These are phyloP conservation scores for Ceratocystis cacaofunesta DNA, from an alignment of 2,329 filamentous ascomycete genomes.

Conservation along the genomic window DNA sequence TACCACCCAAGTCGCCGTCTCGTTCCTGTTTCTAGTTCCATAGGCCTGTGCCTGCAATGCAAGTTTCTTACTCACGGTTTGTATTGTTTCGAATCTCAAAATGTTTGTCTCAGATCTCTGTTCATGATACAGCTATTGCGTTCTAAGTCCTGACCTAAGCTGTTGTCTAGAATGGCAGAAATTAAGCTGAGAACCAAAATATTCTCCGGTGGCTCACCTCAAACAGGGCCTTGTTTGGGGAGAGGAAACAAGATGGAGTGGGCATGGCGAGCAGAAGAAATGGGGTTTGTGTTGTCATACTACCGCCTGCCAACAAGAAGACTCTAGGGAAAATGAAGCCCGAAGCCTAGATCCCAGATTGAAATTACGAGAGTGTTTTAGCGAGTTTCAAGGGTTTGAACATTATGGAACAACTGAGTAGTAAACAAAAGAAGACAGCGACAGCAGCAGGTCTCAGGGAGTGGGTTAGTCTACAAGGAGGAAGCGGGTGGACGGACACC, in stretches of 20 bases:
- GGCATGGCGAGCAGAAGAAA: not conserved
- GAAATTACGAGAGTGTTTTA: constrained; percentile 34
- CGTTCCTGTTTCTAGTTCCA: not conserved
- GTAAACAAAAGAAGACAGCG: not conserved
- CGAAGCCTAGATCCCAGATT: not conserved
- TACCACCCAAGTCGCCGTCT: not conserved
- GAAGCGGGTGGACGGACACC: not conserved
- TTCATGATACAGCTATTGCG: not conserved
- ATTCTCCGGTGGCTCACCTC: not conserved
- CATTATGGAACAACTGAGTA: constrained; percentile 8
- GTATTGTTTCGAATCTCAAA: constrained; percentile 2
- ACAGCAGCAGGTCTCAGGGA: not conserved
- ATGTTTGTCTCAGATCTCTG: constrained; percentile 5
- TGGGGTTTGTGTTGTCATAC: not conserved
- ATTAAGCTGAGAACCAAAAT: not conserved
- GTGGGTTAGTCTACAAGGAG: not conserved
- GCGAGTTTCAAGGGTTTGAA: constrained; percentile 37
- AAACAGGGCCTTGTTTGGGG: not conserved
- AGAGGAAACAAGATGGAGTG: not conserved
- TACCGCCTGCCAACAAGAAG: constrained; percentile 21
- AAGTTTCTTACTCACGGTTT: not conserved
- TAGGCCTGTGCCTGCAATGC: not conserved
- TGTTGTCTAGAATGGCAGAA: not conserved
- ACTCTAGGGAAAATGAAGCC: not conserved
- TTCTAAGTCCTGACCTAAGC: not conserved